Base-by-base conservation (phyloP, 306 rosid species). In the Lathyrus oleraceus region DNA sequence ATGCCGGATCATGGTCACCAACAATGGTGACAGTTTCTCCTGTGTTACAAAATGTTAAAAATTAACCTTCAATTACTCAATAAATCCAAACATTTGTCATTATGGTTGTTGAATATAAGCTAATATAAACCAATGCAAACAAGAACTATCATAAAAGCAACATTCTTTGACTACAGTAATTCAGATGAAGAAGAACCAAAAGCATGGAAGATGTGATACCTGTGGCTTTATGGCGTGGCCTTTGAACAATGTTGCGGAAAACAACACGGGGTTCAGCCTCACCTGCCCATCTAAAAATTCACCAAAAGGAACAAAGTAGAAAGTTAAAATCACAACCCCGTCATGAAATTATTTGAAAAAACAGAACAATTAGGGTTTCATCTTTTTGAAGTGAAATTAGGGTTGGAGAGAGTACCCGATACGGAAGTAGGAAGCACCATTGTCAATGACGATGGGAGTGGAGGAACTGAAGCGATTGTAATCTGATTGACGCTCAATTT, bases 191-290 rank as follows among this genome's bases (percentile, higher is more conserved):
- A 71, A 65, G 51, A 47, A 48, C 2, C 60, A 78, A 13, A 35
- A 65, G 47, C 73, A 64, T 13, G 38, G 65, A 65, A 66, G 7
- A 35, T 1, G 44, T 48, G 43, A 67, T 72, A 78, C 82, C 97
- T 1, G 97, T 94, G 74, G 89, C 32, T 84, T 94, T 89, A 81
- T 88, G 99, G 71, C 99, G 99, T 27, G 96, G 99, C 74, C 99
- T 79, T 86, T 91, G 99, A 61, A 94, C 99, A 87, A 94, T 94
- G 91, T 91, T 94, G 69, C 99, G 97, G 81, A 94, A 94, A 76
- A 89, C 61, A 82, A 94, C 88, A 63, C 99, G 99, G 40, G 99
- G 99, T 21, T 94, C 87, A 59, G 85, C 47, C 86, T 91, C 99
- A 32, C 99, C 97, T 0, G 97, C 97, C 99, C 99, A 91, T 25